Percentiles rank a stretch among this genome's conserved stretches.
phyloP scores from a whole-genome alignment of 192 early-diverging fungal genomes.

The Linnemannia hyalina region DNA sequence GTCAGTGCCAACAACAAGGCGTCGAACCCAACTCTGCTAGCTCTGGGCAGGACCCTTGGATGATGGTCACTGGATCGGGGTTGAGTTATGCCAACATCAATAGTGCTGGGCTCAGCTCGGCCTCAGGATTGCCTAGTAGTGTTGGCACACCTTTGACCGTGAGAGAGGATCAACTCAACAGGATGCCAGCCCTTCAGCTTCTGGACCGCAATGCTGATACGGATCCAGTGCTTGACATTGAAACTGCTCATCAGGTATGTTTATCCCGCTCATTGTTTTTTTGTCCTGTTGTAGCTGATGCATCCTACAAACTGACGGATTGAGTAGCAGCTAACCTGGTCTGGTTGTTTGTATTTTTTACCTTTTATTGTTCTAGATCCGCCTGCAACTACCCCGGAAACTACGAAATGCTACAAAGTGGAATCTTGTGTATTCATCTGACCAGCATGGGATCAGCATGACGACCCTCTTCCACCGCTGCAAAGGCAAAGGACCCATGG shows the following conservation, averaged over 20 bases:
- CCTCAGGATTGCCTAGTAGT: slow-evolving; percentile 13
- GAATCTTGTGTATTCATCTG: slow-evolving; percentile 90
- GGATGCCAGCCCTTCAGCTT: slow-evolving; percentile 53
- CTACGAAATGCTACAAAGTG: slow-evolving; percentile 81
- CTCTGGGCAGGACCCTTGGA: slow-evolving; percentile 38
- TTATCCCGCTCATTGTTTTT: not conserved
- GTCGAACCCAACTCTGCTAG: slow-evolving; percentile 32
- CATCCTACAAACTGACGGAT: not conserved
- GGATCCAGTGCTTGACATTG: slow-evolving; percentile 57
- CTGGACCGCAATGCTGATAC: slow-evolving; percentile 58
- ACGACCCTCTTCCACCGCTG: slow-evolving; percentile 81
- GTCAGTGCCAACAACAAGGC: slow-evolving; percentile 12
- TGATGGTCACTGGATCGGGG: slow-evolving; percentile 39
- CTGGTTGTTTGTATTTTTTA: not conserved
- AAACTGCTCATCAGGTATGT: slow-evolving; percentile 64
- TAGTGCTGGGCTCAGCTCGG: not conserved
- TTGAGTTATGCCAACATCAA: slow-evolving; percentile 11
- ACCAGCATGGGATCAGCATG: slow-evolving; percentile 94
- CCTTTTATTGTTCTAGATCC: slow-evolving; percentile 67
- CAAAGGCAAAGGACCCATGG: slow-evolving; percentile 73
- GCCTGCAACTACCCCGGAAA: slow-evolving; percentile 82
- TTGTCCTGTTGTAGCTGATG: not conserved
- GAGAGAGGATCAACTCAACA: slow-evolving; percentile 44
- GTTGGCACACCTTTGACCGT: slow-evolving; percentile 14
- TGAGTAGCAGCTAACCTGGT: not conserved